phyloP scores from a whole-genome alignment of 768 basidiomycete species.

The Sarcomyxa edulis region DNA sequence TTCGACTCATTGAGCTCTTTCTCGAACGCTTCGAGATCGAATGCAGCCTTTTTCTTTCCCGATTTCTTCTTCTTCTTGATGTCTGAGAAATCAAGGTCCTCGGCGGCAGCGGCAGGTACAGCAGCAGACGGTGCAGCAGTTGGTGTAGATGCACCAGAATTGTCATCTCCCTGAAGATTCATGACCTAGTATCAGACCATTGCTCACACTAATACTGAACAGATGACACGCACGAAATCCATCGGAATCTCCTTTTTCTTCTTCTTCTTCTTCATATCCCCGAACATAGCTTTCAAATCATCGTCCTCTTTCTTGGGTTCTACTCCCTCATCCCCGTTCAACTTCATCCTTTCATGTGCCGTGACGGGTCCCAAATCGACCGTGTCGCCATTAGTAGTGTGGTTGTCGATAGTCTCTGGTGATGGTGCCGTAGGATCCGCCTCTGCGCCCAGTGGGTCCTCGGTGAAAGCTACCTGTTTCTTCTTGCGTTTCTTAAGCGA shows the following conservation, averaged over 20 bases:
- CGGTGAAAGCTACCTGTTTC: slow-evolving; percentile 79
- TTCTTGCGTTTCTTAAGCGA: slow-evolving; percentile 87
- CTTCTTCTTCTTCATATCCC: slow-evolving; percentile 88
- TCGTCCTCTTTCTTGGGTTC: slow-evolving; percentile 61
- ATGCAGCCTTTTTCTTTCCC: slow-evolving; percentile 81
- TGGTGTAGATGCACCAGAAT: slow-evolving; percentile 61
- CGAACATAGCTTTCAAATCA: slow-evolving; percentile 80
- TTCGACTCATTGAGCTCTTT: slow-evolving; percentile 80
- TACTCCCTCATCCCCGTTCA: slow-evolving; percentile 30
- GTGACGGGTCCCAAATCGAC: slow-evolving; percentile 77
- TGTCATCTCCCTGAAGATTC: slow-evolving; percentile 46
- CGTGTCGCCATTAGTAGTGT: slow-evolving; percentile 62
- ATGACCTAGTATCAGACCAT: slow-evolving; percentile 2
- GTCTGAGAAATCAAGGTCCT: slow-evolving; percentile 92
- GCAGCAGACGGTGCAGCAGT: slow-evolving; percentile 33
- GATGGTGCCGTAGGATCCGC: slow-evolving; percentile 79
- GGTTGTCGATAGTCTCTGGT: slow-evolving; percentile 66
- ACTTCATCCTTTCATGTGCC: slow-evolving; percentile 70
- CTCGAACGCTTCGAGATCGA: slow-evolving; percentile 92
- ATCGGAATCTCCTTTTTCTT: slow-evolving; percentile 90
- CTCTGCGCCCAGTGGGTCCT: slow-evolving; percentile 78
- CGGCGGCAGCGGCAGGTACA: slow-evolving; percentile 46
- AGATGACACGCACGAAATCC: slow-evolving; percentile 55
- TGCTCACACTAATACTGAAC: slow-evolving; percentile 3
- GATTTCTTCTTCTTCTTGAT: slow-evolving; percentile 96